Evolutionary conservation across 768 basidiomycete species (phyloP), one percentile per base, ranked within the genome.

Genomic region (Amanita fuliginea): DNA sequence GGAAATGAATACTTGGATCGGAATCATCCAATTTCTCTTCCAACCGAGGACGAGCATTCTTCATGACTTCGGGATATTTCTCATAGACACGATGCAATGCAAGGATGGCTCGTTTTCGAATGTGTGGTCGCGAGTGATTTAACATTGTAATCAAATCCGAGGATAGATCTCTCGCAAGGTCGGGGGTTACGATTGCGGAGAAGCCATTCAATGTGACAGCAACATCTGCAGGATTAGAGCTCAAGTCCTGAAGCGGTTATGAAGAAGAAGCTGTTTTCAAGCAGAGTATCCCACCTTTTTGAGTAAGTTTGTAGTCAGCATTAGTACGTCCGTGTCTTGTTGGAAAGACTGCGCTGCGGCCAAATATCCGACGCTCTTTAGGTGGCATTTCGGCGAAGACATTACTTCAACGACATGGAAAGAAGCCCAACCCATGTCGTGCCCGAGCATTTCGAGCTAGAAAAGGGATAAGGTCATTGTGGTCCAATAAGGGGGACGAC

Each of bases 381-480:
- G 74, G 66, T 98, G 94, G 56, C 84, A 78, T 61, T 83, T 83
- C 3, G 86, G 71, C 3, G 92, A 93, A 33, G 92, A 92, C 96
- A 99, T 99, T 63, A 95, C 92, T 62, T 99, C 96, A 5, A 98
- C 84, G 47, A 99, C 86, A 63, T 95, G 83, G 59, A 99, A 99
- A 6, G 96, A 89, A 40, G 94, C 94, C 81, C 92, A 96, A 51
- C 80, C 79, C 81, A 87, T 96, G 68, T 86, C 92, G 61, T 85
- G 92, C 47, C 84, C 96, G 46, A 99, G 68, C 96, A 99, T 98
- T 63, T 98, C 91, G 54, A 99, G 81, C 95, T 98, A 48, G 24
- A 22, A 11, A 51, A 45, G 30, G 6, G 33, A 21, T 45, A 40
- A 30, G 43, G 54, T n/a, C 37, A 52, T 14, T 53, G 32, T 26